phyloP scores from a whole-genome alignment of 1,139 yeast genomes.

The Arxiozyma slooffiae region DNA sequence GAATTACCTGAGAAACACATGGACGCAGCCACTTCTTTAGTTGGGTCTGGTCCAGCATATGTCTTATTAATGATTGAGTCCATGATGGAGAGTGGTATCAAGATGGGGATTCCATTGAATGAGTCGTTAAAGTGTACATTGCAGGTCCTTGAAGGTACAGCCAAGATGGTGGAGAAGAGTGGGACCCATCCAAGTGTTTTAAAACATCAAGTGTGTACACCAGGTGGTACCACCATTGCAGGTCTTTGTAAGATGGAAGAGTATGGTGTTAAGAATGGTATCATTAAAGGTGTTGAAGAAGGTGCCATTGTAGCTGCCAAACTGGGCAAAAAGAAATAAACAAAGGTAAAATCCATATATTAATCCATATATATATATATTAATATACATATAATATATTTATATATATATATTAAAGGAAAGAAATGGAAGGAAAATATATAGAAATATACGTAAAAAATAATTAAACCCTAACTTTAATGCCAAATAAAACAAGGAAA shows the following conservation, averaged over 20 bases:
- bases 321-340: slow-evolving; percentile 49
- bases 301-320: slow-evolving; percentile 78
- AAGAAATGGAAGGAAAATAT: no score
- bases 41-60: slow-evolving; percentile 97
- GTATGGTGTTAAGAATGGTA: slow-evolving; percentile 75
- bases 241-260: slow-evolving; percentile 92
- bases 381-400: not conserved
- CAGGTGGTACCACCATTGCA: slow-evolving; percentile 97
- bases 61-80: slow-evolving; percentile 84
- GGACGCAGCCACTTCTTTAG: slow-evolving; percentile 93
- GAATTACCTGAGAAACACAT: slow-evolving; percentile 81
- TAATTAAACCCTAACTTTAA: no score
- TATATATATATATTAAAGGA: not conserved
- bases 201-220: slow-evolving; percentile 86
- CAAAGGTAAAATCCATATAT: no score
- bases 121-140: slow-evolving; percentile 86
- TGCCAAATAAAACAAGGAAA: no score
- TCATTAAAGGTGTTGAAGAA: slow-evolving; percentile 82
- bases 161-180: slow-evolving; percentile 73
- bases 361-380: not conserved
- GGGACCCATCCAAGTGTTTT: slow-evolving; percentile 88
- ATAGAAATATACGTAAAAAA: no score
- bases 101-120: slow-evolving; percentile 86
- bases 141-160: slow-evolving; percentile 94
- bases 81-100: slow-evolving; percentile 85